Base-by-base conservation (phyloP, 148 eudicot species). In the Linanthus parryae region DNA sequence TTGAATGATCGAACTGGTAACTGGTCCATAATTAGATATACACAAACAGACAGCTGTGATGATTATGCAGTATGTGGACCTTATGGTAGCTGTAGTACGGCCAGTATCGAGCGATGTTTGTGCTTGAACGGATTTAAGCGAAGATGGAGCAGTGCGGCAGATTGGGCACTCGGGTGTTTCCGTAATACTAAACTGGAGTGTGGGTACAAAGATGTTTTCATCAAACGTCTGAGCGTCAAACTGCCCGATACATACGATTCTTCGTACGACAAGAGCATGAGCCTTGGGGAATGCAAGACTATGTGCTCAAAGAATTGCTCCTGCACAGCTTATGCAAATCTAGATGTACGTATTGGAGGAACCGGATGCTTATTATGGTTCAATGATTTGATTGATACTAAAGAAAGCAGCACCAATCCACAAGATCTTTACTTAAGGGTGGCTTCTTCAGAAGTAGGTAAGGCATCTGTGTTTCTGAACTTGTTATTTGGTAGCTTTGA, bases 321-420 rank as follows among this genome's bases (percentile, higher is more conserved):
- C 8, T 71, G 75, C 22, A 50, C 15, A 1, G 75, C 70, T 5
- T 65, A 44, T 52, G 49, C 71, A 14, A 71, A 46, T 57, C 35
- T 40, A 20, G 51, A 65, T 19, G 29, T 61, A 2, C 14, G 29
- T 1, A 42, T 43, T 0, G 57, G 39, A 2, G 71, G 68, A 25
- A 45, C 59, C n/a, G 76, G 76, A 4, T 66, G 76, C 33, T 47
- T 66, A 26, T 18, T 71, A 9, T 71, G 76, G 76, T 44, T 22
- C 4, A 42, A 40, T 42, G 58, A 33, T 4, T 13, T 71, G 17
- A 39, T 52, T 26, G 75, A 71, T 28, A 55, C 61, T 27, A 61
- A 59, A 19, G 27, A 4, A 7, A 43, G 15, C 19, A 17, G 16
- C 21, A 22, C 40, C 0, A 23, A 10, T 42, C 70, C 70, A 10